Base-by-base conservation (phyloP, 2,329 filamentous ascomycete species). In the Leptographium procerum region DNA sequence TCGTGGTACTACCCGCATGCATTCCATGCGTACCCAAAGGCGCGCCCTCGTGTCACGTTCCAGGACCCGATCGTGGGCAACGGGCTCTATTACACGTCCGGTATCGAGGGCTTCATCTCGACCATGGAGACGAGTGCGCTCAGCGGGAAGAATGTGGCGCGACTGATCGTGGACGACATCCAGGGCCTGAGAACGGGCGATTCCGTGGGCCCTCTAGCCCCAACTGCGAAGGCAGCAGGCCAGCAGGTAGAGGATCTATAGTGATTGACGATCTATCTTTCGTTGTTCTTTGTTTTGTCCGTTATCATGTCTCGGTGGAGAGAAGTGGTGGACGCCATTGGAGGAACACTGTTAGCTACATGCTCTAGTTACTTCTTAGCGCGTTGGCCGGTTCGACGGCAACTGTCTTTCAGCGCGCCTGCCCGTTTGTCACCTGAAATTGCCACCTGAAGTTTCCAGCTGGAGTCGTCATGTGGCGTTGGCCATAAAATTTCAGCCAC, bases 121-220 rank as follows among this genome's bases (percentile, higher is more conserved):
- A 96, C 91, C 0, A 97, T 99, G 94, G 94, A 99, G 76, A 96
- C 94, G 8, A 96, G 86, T 69, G 88, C 89, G 1, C 72, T 97
- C 64, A 94, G 94, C 84, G 94, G 94, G 0, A 89, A 82, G 80
- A 94, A 94, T 67, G 85, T 94, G 24, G 89, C 89, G 10, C 79
- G 77, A 62, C 72, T 94, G 57, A 76, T 92, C 52, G 77, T 84
- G 0, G 82, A 91, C 65, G 81, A 81, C 43, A 57, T 63, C 1
- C 58, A 59, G 47, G 62, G 62, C 1, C 55, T 59, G 57, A 19
- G 28, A 7, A 62, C 60, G n/a, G 61, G 62, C 10, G 56, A 36
- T 7, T 57, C 55, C 7, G 57, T 61, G 24, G 40, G 2, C 9
- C 4, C 40, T n/a, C 7, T 19, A 8, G 40, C 40, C 7, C n/a